phyloP scores from a whole-genome alignment of 2,329 filamentous ascomycete genomes.

The Aaosphaeria pasadenensis region DNA sequence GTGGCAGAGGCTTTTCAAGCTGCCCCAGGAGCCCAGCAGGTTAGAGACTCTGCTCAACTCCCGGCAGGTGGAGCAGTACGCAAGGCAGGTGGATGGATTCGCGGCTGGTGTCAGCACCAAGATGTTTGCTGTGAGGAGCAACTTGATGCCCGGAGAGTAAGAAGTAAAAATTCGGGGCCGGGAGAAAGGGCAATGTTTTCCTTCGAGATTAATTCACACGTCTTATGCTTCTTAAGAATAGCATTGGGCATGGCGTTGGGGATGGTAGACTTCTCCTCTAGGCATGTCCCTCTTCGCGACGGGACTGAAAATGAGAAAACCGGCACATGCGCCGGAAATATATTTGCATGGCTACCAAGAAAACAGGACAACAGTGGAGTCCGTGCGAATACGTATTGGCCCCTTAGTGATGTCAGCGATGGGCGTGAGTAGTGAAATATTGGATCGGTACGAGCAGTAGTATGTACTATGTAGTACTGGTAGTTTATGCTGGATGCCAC shows the following conservation, averaged over 20 bases:
- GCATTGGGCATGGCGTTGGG: slow-evolving; percentile 39
- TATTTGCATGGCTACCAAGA: too few species aligned
- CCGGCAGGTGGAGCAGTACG: slow-evolving; percentile 96
- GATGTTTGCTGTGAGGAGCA: slow-evolving; percentile 92
- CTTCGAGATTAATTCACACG: slow-evolving; percentile 13
- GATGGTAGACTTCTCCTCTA: slow-evolving; percentile 14
- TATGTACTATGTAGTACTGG: too few species aligned
- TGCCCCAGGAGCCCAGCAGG: slow-evolving; percentile 89
- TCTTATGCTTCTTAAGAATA: slow-evolving; percentile 33
- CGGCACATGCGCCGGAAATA: too few species aligned
- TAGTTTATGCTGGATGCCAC: too few species aligned
- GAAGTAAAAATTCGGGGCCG: neutral
- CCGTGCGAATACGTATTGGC: too few species aligned
- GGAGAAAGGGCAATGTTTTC: slow-evolving; percentile 2
- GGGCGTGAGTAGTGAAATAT: too few species aligned
- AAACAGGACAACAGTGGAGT: too few species aligned
- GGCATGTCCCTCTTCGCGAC: neutral
- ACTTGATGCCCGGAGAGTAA: slow-evolving; percentile 58
- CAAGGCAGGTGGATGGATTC: slow-evolving; percentile 94
- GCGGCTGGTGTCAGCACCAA: slow-evolving; percentile 88
- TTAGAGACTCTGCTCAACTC: slow-evolving; percentile 93
- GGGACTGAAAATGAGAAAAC: neutral
- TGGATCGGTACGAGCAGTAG: too few species aligned
- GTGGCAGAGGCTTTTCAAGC: slow-evolving; percentile 97
- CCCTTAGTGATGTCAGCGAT: too few species aligned